Conservation (phyloP, 2,329 filamentous ascomycete genomes). For the Clarireedia homoeocarpa region DNA sequence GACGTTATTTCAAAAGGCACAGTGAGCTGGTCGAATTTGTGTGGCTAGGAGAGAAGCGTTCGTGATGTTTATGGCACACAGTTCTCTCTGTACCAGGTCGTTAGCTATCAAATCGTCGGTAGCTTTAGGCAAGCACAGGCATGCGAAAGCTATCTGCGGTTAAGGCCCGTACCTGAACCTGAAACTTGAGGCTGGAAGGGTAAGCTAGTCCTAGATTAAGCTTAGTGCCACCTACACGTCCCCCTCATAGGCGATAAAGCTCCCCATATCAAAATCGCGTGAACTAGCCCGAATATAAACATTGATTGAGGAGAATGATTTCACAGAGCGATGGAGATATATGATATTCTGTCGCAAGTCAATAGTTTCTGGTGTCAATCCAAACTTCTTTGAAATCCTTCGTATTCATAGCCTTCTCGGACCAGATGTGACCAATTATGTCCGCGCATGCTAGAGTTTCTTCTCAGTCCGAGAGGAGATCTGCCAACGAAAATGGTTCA, state of each 20-base stretch:
- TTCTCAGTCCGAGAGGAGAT: slow-evolving; percentile 26
- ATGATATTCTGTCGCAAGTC: slow-evolving; percentile 2
- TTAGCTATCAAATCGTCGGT: slow-evolving; percentile 7
- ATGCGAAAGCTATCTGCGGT: slow-evolving; percentile 7
- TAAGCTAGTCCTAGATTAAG: not conserved
- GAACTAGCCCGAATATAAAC: not conserved
- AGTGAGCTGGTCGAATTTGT: not conserved
- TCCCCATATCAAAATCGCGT: slow-evolving; percentile 8
- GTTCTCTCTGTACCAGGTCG: not conserved
- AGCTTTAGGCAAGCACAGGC: slow-evolving; percentile 11
- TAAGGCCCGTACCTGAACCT: slow-evolving; percentile 6
- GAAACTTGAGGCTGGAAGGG: not conserved
- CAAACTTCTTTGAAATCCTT: not conserved
- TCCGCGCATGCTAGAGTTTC: slow-evolving; percentile 27
- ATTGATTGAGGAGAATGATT: not conserved
- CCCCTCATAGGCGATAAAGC: not conserved
- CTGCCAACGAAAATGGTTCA: slow-evolving; percentile 24
- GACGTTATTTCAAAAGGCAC: not conserved
- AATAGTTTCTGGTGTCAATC: not conserved
- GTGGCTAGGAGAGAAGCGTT: not conserved
- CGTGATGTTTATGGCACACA: slow-evolving; percentile 5
- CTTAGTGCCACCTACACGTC: slow-evolving; percentile 4
- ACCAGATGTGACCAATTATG: slow-evolving; percentile 26
- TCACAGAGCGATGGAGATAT: slow-evolving; percentile 2
- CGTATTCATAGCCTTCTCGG: slow-evolving; percentile 5